A percentile compares a stretch with the other conserved stretches of the same genome.
Evolutionary conservation across 441 rosid species (phyloP).

Genomic region (Adansonia gregorii): DNA sequence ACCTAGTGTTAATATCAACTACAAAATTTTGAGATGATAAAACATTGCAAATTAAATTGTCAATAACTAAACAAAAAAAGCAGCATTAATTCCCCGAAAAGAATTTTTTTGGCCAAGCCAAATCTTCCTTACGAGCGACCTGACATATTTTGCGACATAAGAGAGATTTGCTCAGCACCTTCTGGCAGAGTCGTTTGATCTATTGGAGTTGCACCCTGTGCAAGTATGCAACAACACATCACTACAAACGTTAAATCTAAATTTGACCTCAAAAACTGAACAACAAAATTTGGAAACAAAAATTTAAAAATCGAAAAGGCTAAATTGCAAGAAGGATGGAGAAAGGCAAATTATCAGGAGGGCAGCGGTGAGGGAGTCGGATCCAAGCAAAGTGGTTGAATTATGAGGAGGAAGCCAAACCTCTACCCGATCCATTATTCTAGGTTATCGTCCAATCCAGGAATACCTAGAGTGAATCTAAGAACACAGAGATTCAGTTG

Average conservation of each 20-base stretch:
- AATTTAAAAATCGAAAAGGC: background rate
- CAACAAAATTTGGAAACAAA: background rate
- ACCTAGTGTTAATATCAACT: slow-evolving; percentile 64
- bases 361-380: slow-evolving; percentile 52
- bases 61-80: slow-evolving; percentile 22
- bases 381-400: slow-evolving; percentile 68
- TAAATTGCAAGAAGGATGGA: background rate
- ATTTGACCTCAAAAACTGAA: background rate
- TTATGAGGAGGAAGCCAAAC: slow-evolving; percentile 76
- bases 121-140: slow-evolving; percentile 58
- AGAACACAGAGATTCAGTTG: slow-evolving; percentile 83
- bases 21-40: slow-evolving; percentile 19
- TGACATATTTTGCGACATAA: slow-evolving; percentile 57
- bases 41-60: background rate
- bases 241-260: background rate
- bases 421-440: slow-evolving; percentile 82
- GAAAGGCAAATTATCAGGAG: slow-evolving; percentile 58
- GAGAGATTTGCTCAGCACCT: slow-evolving; percentile 69
- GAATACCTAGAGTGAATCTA: slow-evolving; percentile 92
- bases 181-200: slow-evolving; percentile 59
- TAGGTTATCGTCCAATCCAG: slow-evolving; percentile 89
- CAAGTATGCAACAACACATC: background rate
- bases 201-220: slow-evolving; percentile 57
- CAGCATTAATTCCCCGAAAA: background rate
- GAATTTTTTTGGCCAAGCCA: slow-evolving; percentile 69